These are phyloP conservation scores for Suzukiozyma palmioleophila DNA, from an alignment of 1,139 yeast genomes.

Conservation along the genomic window DNA sequence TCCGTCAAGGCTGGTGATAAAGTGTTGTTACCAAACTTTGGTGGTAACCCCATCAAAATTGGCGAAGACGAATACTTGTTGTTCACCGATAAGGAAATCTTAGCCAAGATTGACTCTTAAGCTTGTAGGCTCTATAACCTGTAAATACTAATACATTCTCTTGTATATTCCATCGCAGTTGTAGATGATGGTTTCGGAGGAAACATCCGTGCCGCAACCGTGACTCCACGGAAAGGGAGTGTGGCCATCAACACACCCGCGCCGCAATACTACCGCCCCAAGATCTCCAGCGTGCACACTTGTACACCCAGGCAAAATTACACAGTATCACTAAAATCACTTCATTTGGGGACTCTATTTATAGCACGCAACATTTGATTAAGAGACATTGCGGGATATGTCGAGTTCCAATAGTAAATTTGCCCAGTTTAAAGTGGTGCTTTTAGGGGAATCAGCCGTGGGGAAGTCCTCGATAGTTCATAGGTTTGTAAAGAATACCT, in stretches of 20 bases:
- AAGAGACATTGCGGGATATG: not conserved
- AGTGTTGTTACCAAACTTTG: slow-evolving; percentile 87
- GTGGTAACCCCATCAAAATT: slow-evolving; percentile 82
- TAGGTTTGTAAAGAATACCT: slow-evolving; percentile 61
- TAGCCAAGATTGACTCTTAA: slow-evolving; percentile 67
- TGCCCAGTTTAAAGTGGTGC: slow-evolving; percentile 45
- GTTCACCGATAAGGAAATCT: slow-evolving; percentile 87
- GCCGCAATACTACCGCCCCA: too few relatives aligned
- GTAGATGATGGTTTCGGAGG: slow-evolving; percentile 4
- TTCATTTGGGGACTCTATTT: too few relatives aligned
- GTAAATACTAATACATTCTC: too few relatives aligned
- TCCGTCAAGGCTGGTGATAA: slow-evolving; percentile 85
- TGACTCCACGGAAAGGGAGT: too few relatives aligned
- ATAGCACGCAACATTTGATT: too few relatives aligned
- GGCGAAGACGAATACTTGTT: slow-evolving; percentile 76
- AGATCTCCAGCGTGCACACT: too few relatives aligned
- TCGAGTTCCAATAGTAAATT: slow-evolving; percentile 11
- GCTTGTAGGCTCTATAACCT: slow-evolving; percentile 11
- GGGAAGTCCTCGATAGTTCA: slow-evolving; percentile 47
- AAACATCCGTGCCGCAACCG: too few relatives aligned
- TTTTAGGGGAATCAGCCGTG: slow-evolving; percentile 46
- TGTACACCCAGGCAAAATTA: too few relatives aligned
- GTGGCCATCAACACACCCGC: too few relatives aligned
- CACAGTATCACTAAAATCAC: too few relatives aligned
- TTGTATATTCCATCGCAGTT: not conserved